Evolutionary conservation across 1,284 basidiomycete species (phyloP).

Genomic region (Chondrostereum purpureum): DNA sequence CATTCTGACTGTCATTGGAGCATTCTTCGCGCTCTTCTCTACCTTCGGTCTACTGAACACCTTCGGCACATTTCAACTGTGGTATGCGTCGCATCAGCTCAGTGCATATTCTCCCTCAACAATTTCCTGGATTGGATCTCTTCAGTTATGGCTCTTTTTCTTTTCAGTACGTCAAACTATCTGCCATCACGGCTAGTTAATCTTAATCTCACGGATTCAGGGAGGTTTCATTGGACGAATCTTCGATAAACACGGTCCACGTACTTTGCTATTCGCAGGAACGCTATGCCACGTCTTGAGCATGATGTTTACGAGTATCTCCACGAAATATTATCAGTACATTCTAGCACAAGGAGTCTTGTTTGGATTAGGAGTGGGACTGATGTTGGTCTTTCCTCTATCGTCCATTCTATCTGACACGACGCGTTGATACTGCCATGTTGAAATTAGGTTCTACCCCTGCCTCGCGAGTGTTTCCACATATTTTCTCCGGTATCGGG

Average conservation of each 20-base stretch:
- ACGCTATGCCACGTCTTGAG: constrained; percentile 35
- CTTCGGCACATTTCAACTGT: constrained; percentile 46
- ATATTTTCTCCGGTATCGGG: constrained; percentile 49
- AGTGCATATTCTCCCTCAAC: constrained; percentile 30
- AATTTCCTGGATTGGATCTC: constrained; percentile 47
- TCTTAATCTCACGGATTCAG: no score
- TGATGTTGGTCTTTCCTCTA: constrained; percentile 32
- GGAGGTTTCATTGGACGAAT: constrained; percentile 42
- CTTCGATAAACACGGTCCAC: constrained; percentile 48
- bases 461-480: constrained; percentile 48
- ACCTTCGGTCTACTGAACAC: constrained; percentile 47
- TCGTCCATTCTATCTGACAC: constrained; percentile 12
- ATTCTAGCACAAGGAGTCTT: constrained; percentile 53
- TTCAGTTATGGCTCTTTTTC: constrained; percentile 48
- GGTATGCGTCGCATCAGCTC: constrained; percentile 40
- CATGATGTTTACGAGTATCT: constrained; percentile 48
- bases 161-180: constrained; percentile 39
- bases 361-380: constrained; percentile 52
- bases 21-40: constrained; percentile 40
- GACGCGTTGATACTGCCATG: constrained; percentile 13
- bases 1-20: constrained; percentile 37
- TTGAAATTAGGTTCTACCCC: constrained; percentile 45
- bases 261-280: constrained; percentile 36
- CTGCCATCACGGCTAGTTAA: no score
- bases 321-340: constrained; percentile 50